These are phyloP conservation scores for Salix arbutifolia DNA, from an alignment of 345 rosid genomes.

Conservation along the genomic window DNA sequence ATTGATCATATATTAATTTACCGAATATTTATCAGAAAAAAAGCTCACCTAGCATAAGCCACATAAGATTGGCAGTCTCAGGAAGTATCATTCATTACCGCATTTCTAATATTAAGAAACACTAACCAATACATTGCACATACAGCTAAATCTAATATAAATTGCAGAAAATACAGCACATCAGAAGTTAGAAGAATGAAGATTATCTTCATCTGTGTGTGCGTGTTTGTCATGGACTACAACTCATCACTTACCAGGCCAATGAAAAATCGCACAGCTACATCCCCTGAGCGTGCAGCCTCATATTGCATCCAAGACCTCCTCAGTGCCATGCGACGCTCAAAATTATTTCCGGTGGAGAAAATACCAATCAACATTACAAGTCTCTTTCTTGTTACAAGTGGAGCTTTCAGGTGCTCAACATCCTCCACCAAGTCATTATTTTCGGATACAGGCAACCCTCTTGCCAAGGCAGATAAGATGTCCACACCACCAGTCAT, in stretches of 20 bases:
- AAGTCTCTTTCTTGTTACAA: conserved; percentile 39
- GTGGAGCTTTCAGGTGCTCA: conserved; percentile 69
- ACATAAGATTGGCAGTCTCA: neutral
- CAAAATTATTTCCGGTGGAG: conserved; percentile 86
- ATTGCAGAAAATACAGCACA: too few species aligned
- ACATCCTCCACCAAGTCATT: conserved; percentile 49
- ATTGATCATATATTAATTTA: too few species aligned
- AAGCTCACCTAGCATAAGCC: too few species aligned
- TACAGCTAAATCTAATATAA: too few species aligned
- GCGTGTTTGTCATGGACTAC: neutral
- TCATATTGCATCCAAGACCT: conserved; percentile 90
- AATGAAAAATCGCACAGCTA: conserved; percentile 80
- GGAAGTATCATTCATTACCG: neutral
- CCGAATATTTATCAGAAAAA: too few species aligned
- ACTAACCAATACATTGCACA: too few species aligned
- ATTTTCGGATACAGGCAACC: conserved; percentile 70
- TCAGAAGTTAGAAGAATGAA: neutral
- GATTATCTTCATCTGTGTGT: neutral
- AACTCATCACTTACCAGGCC: conserved; percentile 65
- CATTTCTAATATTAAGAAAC: too few species aligned
- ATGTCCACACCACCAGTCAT: conserved; percentile 56
- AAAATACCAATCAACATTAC: conserved; percentile 71
- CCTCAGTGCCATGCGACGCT: conserved; percentile 87
- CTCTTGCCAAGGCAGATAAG: conserved; percentile 62
- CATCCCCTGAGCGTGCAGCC: conserved; percentile 63